These are phyloP conservation scores for Penicillium coffeae DNA, from an alignment of 495 filamentous ascomycete species.

Conservation along the genomic window DNA sequence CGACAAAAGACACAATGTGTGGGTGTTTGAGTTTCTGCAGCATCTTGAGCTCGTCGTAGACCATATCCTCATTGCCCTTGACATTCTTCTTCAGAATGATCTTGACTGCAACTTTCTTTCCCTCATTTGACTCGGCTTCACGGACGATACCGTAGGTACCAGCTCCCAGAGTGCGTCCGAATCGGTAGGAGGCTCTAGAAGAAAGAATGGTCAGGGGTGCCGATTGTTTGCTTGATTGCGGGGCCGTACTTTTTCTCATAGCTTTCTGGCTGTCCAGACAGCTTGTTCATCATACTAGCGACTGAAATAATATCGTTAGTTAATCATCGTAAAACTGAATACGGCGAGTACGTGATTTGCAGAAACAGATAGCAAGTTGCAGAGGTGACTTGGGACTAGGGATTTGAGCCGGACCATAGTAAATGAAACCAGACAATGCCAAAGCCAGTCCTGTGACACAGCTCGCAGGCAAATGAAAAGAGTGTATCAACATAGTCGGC, in stretches of 20 bases:
- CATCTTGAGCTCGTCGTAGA: conserved; percentile 94
- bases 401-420: conserved; percentile 17
- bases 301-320: conserved; percentile 53
- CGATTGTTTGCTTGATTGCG: conserved; percentile 2
- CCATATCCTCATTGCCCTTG: conserved; percentile 96
- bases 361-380: too few species aligned
- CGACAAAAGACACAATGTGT: conserved; percentile 95
- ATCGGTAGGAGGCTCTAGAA: conserved; percentile 74
- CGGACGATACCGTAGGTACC: conserved; percentile 98
- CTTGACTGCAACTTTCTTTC: conserved; percentile 92
- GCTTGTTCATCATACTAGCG: conserved; percentile 90
- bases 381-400: conserved; percentile 7
- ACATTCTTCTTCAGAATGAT: conserved; percentile 99
- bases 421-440: conserved; percentile 4
- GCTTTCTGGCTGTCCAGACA: conserved; percentile 94
- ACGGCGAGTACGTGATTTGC: not conserved
- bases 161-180: conserved; percentile 90
- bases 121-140: conserved; percentile 73
- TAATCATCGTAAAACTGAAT: not conserved
- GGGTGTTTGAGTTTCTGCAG: conserved; percentile 86
- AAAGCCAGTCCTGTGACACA: not conserved
- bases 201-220: not conserved
- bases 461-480: not conserved
- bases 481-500: not conserved
- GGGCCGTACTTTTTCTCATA: conserved; percentile 89